Evolutionary conservation across 495 filamentous ascomycete genomes (phyloP).

Genomic region (Trichoderma reesei): DNA sequence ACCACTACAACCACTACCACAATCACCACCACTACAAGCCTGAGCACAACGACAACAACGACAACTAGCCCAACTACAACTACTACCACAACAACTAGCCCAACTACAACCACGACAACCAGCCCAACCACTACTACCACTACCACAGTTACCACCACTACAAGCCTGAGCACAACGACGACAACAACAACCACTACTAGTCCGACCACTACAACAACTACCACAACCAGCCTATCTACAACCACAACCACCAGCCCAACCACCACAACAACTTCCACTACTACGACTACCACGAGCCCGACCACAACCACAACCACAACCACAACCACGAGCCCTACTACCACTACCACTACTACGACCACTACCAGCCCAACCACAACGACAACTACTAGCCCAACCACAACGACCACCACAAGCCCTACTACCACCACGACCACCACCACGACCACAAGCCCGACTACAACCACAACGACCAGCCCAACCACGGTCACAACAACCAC

Average conservation of each 20-base stretch:
- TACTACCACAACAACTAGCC: not conserved
- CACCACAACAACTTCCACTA: not conserved
- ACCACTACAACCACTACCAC: constrained; percentile 11
- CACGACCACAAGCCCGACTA: not conserved
- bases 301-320: constrained; percentile 15
- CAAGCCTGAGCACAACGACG: not conserved
- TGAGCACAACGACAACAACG: constrained; percentile 8
- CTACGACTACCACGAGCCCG: constrained; percentile 15
- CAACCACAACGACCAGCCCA: not conserved
- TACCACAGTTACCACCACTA: constrained; percentile 11
- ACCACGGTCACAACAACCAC: not conserved
- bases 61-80: constrained; percentile 17
- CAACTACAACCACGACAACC: too few relatives aligned
- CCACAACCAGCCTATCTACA: too few relatives aligned
- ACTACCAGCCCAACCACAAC: too few relatives aligned
- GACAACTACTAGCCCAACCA: too few relatives aligned
- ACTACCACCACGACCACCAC: not conserved
- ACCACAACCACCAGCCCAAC: too few relatives aligned
- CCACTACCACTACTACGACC: constrained; percentile 9
- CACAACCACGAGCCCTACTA: not conserved
- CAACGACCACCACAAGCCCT: not conserved
- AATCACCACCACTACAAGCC: not conserved
- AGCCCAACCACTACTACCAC: constrained; percentile 9
- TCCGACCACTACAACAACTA: constrained; percentile 2
- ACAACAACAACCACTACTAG: constrained; percentile 24